Evolutionary conservation across 2,329 filamentous ascomycete species (phyloP).

Genomic region (Trichoderma brevicompactum): DNA sequence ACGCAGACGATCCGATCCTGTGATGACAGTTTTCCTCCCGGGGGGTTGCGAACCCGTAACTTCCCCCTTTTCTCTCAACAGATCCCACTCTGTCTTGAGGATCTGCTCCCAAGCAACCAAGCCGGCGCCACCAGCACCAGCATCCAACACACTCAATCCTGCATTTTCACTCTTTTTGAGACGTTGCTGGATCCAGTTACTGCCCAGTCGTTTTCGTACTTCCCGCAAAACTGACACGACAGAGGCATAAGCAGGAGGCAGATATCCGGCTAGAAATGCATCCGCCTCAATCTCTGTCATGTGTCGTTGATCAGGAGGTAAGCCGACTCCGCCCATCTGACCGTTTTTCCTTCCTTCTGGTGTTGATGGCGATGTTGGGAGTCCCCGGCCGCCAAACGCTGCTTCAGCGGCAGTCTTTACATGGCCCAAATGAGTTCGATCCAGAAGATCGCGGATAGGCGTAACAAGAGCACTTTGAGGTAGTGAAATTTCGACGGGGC

Average conservation of each 20-base stretch:
- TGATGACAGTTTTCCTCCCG: constrained; percentile 80
- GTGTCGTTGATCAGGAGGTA: constrained; percentile 65
- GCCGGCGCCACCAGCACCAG: constrained; percentile 73
- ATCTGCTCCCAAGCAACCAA: constrained; percentile 79
- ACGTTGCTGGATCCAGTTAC: constrained; percentile 69
- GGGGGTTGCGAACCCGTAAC: constrained; percentile 52
- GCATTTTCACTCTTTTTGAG: constrained; percentile 60
- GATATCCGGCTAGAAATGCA: constrained; percentile 68
- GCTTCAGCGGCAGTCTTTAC: constrained; percentile 71
- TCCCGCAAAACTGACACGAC: constrained; percentile 71
- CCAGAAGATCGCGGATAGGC: constrained; percentile 72
- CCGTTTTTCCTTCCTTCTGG: constrained; percentile 60
- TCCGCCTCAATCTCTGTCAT: constrained; percentile 80
- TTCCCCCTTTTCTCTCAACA: constrained; percentile 60
- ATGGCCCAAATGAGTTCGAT: constrained; percentile 72
- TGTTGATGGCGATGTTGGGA: constrained; percentile 78
- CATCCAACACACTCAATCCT: constrained; percentile 71
- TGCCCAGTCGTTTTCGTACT: constrained; percentile 72
- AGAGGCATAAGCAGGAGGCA: constrained; percentile 73
- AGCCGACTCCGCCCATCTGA: constrained; percentile 66
- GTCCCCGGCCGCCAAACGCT: constrained; percentile 73
- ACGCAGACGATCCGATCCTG: constrained; percentile 74
- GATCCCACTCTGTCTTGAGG: constrained; percentile 78
- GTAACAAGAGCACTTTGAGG: constrained; percentile 70
- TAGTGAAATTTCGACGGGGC: constrained; percentile 74